Base-by-base conservation (phyloP, 768 basidiomycete species). In the Clitopilus passeckerianus region DNA sequence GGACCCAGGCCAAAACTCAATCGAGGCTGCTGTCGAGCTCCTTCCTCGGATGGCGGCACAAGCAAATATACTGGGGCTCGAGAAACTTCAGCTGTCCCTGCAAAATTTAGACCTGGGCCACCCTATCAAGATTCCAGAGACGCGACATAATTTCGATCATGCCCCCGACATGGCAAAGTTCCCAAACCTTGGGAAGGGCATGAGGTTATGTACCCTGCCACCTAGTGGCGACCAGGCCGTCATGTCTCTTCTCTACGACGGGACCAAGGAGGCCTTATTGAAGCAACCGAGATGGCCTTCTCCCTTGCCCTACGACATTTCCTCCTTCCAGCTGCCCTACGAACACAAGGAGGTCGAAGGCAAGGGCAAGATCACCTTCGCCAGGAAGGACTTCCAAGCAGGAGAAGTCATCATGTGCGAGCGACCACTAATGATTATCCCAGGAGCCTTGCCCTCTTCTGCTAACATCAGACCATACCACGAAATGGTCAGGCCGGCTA, bases 401-500 rank as follows among this genome's bases (percentile, higher is more conserved):
- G 65, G 65, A 14, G 63, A 66, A 33, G 20, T 44, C 23, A 57
- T 66, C 33, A 52, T 37, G 14, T 44, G 34, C 27, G 65, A 66
- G 30, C 50, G 24, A 16, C 62, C 62, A 1, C 9, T 64, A 9
- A 8, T 62, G 1, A 27, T 65, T 1, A 16, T 54, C 9, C 60
- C 64, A 1, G 27, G 12, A 22, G 58, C 61, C 8, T n/a, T 41
- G 34, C 27, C 54, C 22, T 5, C 46, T 23, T 30, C 8, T 0
- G 53, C 15, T 22, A 27, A 41, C 35, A 30, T 30, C 27, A 12
- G 46, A 10, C 46, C 46, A 3, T 18, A 41, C n/a, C 14, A 41
- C 10, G 37, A 41, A n/a, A 14, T 41, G 16, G n/a, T 50, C 46
- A 50, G 20, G 22, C 16, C 46, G 5, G 46, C 46, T 5, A n/a